phyloP scores from a whole-genome alignment of 73 alveolate genomes.

The Durusdinium trenchii region DNA sequence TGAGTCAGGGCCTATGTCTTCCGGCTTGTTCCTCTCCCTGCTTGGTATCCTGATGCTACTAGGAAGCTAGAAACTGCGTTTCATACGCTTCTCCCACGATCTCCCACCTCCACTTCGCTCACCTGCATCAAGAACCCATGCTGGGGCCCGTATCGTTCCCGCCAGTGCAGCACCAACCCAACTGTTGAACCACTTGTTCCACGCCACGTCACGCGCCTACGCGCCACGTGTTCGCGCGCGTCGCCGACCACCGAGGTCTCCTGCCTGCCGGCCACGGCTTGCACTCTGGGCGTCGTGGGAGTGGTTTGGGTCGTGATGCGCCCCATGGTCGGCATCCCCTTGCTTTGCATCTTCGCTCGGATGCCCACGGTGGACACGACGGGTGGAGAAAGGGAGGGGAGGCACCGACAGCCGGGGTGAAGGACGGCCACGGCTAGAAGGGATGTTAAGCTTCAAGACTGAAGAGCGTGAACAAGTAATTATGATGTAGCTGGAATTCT shows the following conservation, averaged over 20 bases:
- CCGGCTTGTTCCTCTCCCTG: too few relatives aligned
- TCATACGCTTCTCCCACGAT: too few relatives aligned
- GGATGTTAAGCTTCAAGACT: neutral
- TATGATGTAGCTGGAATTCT: neutral
- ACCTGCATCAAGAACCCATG: too few relatives aligned
- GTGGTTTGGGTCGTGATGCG: slow-evolving; percentile 93
- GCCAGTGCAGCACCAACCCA: too few relatives aligned
- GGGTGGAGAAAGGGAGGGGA: neutral
- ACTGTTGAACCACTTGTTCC: too few relatives aligned
- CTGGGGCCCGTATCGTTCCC: too few relatives aligned
- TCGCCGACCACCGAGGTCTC: slow-evolving; percentile 50
- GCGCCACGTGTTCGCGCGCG: too few relatives aligned
- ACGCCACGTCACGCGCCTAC: too few relatives aligned
- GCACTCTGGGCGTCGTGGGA: slow-evolving; percentile 71
- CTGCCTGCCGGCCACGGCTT: slow-evolving; percentile 85
- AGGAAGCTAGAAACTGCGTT: too few relatives aligned
- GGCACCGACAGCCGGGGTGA: neutral
- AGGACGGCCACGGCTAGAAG: neutral
- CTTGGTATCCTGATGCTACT: too few relatives aligned
- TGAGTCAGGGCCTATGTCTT: too few relatives aligned
- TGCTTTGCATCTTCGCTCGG: slow-evolving; percentile 24
- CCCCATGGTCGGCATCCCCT: slow-evolving; percentile 72
- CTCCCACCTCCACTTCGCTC: too few relatives aligned
- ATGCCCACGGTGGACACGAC: neutral
- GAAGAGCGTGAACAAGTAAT: neutral